Percentiles rank a stretch among this genome's conserved stretches.
These are phyloP conservation scores for Pythium coloratum DNA, from an alignment of 352 stramenopile species.

Conservation along the genomic window DNA sequence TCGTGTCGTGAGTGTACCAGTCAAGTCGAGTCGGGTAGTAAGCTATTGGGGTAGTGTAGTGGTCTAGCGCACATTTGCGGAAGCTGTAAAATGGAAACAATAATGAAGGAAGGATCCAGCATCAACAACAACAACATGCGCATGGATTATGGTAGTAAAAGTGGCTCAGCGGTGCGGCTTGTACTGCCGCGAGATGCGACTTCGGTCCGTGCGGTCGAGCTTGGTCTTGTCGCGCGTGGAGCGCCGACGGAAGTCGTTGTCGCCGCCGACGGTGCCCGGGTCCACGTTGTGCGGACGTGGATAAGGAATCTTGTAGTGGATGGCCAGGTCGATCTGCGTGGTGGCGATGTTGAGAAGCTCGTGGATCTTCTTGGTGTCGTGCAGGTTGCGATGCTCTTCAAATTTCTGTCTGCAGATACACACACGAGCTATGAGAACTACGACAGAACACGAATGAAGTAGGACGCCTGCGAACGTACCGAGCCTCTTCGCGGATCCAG, in stretches of 20 bases:
- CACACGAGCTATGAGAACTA: background rate
- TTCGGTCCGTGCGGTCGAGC: conserved; percentile 42
- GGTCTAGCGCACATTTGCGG: background rate
- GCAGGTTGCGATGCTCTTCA: conserved; percentile 57
- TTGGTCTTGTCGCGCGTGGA: conserved; percentile 58
- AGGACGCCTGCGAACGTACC: conserved; percentile 28
- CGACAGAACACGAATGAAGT: no score
- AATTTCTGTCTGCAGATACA: conserved; percentile 29
- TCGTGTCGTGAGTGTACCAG: background rate
- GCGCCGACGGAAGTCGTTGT: conserved; percentile 62
- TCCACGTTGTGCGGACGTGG: conserved; percentile 78
- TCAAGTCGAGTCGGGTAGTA: conserved; percentile 6
- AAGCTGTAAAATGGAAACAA: background rate
- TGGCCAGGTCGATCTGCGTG: conserved; percentile 73
- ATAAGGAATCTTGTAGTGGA: conserved; percentile 87
- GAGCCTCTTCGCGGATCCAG: conserved; percentile 71
- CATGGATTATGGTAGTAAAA: no score
- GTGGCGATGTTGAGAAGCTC: conserved; percentile 58
- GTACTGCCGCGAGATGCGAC: conserved; percentile 50
- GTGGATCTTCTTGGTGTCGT: conserved; percentile 33
- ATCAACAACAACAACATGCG: no score
- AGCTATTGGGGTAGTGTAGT: conserved; percentile 4
- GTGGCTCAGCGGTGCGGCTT: conserved; percentile 24
- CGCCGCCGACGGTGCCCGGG: conserved; percentile 70
- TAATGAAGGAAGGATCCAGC: background rate